These are phyloP conservation scores for Ephemerocybe angulata DNA, from an alignment of 768 basidiomycete genomes.

Conservation along the genomic window DNA sequence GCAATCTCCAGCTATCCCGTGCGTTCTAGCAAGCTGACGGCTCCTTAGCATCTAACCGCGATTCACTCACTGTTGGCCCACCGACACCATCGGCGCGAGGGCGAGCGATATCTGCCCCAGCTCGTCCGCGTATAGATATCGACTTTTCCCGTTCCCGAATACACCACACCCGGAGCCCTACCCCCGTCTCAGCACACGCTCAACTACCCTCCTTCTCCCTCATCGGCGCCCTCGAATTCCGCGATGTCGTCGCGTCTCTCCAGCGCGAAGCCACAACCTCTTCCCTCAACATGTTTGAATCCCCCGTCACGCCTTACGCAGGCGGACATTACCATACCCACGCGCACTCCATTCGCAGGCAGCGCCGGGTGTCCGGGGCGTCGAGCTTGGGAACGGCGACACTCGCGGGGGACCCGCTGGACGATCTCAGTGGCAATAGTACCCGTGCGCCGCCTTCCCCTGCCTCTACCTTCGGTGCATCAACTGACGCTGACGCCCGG, in stretches of 20 bases:
- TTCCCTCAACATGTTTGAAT: slow-evolving; percentile 63
- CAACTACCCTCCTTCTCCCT: slow-evolving; percentile 86
- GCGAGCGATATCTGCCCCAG: slow-evolving; percentile 40
- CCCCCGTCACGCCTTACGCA: slow-evolving; percentile 62
- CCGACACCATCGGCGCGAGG: slow-evolving; percentile 33
- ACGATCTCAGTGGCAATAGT: slow-evolving; percentile 1
- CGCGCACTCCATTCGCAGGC: slow-evolving; percentile 21
- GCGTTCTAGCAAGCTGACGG: neutral
- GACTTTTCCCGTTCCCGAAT: slow-evolving; percentile 36
- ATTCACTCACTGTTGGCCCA: slow-evolving; percentile 25
- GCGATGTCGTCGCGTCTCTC: slow-evolving; percentile 82
- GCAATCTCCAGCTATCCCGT: slow-evolving; percentile 14
- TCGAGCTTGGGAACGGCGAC: neutral
- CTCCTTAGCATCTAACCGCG: slow-evolving; percentile 14
- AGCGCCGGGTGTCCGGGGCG: slow-evolving; percentile 7
- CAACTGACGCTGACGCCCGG: slow-evolving; percentile 23
- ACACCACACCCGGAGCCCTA: slow-evolving; percentile 32
- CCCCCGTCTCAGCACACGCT: slow-evolving; percentile 28
- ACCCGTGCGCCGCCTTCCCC: slow-evolving; percentile 10
- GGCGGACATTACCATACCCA: slow-evolving; percentile 68
- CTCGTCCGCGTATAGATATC: slow-evolving; percentile 34
- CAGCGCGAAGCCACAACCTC: slow-evolving; percentile 61
- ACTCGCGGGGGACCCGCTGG: neutral
- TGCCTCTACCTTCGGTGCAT: slow-evolving; percentile 13
- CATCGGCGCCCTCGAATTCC: slow-evolving; percentile 93